A percentile compares a stretch with the other conserved stretches of the same genome.
Conservation (phyloP, 805 yeast species). For the Yarrowia sp. region DNA sequence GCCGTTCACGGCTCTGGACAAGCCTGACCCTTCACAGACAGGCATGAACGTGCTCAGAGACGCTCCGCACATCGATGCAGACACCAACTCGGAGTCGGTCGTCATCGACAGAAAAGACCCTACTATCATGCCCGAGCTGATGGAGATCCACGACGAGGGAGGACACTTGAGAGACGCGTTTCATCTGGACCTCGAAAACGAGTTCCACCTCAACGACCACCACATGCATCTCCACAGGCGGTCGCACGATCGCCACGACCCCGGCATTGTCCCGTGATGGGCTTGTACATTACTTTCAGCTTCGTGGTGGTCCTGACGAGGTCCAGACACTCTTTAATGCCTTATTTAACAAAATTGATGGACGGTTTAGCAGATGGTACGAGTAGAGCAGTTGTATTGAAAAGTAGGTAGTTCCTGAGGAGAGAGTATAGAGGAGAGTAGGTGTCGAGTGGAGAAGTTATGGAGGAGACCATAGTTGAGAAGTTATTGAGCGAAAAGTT, state of each 20-base stretch:
- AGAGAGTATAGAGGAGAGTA: too few species aligned
- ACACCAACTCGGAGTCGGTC: background rate
- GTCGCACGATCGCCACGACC: background rate
- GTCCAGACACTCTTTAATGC: background rate
- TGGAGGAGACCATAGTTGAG: too few species aligned
- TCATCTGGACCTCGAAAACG: background rate
- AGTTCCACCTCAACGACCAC: background rate
- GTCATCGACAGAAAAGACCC: conserved; percentile 15
- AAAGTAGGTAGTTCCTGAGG: too few species aligned
- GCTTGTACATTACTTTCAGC: background rate
- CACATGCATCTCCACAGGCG: background rate
- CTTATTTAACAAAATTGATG: background rate
- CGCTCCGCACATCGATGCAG: background rate
- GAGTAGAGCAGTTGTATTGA: too few species aligned
- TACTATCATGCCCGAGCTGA: conserved; percentile 7
- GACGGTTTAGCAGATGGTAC: too few species aligned
- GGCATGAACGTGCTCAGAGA: background rate
- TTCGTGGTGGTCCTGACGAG: background rate
- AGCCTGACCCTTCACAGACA: conserved; percentile 28
- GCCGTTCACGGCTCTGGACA: conserved; percentile 42
- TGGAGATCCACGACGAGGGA: conserved; percentile 3
- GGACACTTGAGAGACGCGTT: background rate
- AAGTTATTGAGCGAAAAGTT: too few species aligned
- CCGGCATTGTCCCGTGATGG: background rate
- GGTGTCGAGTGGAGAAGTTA: too few species aligned